A percentile compares a stretch with the other conserved stretches of the same genome.
These are phyloP conservation scores for Adansonia madagascariensis DNA, from an alignment of 441 rosid species.

Conservation along the genomic window DNA sequence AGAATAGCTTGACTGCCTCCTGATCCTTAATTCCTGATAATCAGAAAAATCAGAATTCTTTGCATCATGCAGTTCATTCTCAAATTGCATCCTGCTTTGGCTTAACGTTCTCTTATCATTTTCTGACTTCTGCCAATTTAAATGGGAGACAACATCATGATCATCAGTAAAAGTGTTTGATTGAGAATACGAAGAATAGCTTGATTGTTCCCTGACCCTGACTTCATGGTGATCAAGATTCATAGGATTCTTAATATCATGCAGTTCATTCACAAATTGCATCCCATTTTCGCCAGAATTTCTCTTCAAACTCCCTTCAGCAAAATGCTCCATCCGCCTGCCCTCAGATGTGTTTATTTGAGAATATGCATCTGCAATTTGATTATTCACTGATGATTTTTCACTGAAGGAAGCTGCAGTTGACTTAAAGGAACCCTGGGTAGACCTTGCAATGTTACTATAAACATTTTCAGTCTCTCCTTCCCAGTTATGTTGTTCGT, in stretches of 20 bases:
- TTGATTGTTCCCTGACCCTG: conserved; percentile 43
- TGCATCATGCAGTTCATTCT: conserved; percentile 31
- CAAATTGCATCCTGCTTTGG: conserved; percentile 39
- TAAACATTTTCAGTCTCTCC: conserved; percentile 38
- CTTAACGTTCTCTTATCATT: conserved; percentile 38
- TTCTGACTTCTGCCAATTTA: conserved; percentile 29
- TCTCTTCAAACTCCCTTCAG: conserved; percentile 43
- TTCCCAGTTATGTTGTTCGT: conserved; percentile 38
- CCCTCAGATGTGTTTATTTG: conserved; percentile 41
- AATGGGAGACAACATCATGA: conserved; percentile 37
- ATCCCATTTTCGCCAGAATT: conserved; percentile 44
- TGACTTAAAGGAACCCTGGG: conserved; percentile 37
- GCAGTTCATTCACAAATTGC: conserved; percentile 32
- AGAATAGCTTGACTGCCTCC: conserved; percentile 44
- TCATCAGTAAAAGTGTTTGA: conserved; percentile 46
- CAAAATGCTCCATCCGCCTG: conserved; percentile 32
- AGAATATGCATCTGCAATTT: conserved; percentile 37
- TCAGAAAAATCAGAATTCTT: conserved; percentile 34
- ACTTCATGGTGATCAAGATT: conserved; percentile 39
- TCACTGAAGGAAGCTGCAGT: conserved; percentile 34
- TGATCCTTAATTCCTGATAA: conserved; percentile 36
- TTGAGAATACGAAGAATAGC: conserved; percentile 43
- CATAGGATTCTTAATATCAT: conserved; percentile 34
- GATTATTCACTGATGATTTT: conserved; percentile 33
- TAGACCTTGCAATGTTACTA: conserved; percentile 29